Conservation (phyloP, 164 flowering plant genomes). For the Magnolia kwangsiensis region DNA sequence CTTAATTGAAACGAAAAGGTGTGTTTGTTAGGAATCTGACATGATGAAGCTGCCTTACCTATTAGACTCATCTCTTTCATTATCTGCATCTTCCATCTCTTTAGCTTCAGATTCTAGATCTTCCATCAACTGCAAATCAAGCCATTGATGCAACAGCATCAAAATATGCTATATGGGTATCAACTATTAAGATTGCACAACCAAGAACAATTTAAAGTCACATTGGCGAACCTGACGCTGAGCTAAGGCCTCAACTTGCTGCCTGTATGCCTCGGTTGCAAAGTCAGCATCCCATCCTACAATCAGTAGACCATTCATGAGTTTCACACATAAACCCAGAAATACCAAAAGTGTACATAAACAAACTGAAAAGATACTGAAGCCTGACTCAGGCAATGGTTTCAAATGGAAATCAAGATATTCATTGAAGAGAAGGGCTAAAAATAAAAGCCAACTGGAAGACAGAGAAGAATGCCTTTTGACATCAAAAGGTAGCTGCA, state of each 20-base stretch:
- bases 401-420: too few species aligned
- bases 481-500: too few species aligned
- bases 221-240: constrained; percentile 70
- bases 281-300: constrained; percentile 98
- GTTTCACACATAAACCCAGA: not conserved
- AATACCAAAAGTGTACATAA: not conserved
- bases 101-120: constrained; percentile 77
- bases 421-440: too few species aligned
- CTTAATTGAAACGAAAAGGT: too few species aligned
- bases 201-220: not conserved
- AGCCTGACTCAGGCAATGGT: too few species aligned
- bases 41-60: constrained; percentile 8
- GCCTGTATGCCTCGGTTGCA: constrained; percentile 94
- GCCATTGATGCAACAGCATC: not conserved
- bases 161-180: not conserved
- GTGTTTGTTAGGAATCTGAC: not conserved
- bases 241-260: constrained; percentile 89
- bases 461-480: too few species aligned
- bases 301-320: not conserved
- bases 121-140: constrained; percentile 62
- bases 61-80: constrained; percentile 18
- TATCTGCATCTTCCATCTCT: constrained; percentile 58
- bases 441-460: too few species aligned
- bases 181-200: not conserved
- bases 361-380: not conserved